These are phyloP conservation scores for Phylloporus rhodoxanthus DNA, from an alignment of 768 basidiomycete genomes.

Conservation along the genomic window DNA sequence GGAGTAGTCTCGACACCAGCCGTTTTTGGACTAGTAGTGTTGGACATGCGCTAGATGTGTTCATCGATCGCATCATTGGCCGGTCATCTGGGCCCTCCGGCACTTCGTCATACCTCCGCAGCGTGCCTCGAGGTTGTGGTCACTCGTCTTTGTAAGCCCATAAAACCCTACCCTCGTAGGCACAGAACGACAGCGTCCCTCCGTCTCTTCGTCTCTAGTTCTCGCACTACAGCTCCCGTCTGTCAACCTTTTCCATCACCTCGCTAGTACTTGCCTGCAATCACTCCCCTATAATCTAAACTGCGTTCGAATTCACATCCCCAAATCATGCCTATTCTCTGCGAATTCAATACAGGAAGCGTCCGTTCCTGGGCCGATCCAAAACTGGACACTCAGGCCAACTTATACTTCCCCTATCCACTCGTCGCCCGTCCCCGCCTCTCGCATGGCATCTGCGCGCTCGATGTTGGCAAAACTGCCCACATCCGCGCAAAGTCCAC, in stretches of 20 bases:
- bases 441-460: conserved; percentile 8
- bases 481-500: conserved; percentile 12
- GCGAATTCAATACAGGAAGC: conserved; percentile 9
- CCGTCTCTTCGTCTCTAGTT: not conserved
- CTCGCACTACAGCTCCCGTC: too few species aligned
- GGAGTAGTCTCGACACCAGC: too few species aligned
- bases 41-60: not conserved
- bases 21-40: too few species aligned
- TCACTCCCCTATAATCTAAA: not conserved
- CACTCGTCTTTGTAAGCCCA: not conserved
- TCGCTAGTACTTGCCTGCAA: too few species aligned
- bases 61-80: not conserved
- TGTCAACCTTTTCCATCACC: not conserved
- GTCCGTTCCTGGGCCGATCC: not conserved
- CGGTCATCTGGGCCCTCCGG: not conserved
- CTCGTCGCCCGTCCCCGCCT: conserved; percentile 16
- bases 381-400: conserved; percentile 4
- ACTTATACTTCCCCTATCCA: conserved; percentile 9
- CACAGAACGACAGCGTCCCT: not conserved
- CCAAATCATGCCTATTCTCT: conserved; percentile 10
- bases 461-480: conserved; percentile 6
- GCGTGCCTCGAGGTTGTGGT: not conserved
- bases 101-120: not conserved
- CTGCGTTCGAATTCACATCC: not conserved
- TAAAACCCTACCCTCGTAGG: not conserved